These are phyloP conservation scores for Trichosporon inkin DNA, from an alignment of 1,284 basidiomycete genomes.

Conservation along the genomic window DNA sequence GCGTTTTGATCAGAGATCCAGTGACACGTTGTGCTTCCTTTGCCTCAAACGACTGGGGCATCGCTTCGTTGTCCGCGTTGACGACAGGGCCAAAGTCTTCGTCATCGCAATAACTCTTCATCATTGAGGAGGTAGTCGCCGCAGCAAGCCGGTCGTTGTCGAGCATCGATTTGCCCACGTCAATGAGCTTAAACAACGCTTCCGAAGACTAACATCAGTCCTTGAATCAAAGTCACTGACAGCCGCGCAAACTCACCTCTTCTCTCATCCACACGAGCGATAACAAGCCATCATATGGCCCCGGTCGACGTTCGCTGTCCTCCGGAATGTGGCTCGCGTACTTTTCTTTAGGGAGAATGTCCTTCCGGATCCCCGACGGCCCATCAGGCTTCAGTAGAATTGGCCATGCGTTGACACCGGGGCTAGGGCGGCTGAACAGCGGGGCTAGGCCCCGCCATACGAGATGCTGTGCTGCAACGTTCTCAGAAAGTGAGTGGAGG, in stretches of 20 bases:
- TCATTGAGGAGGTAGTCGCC: neutral
- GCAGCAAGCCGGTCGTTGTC: neutral
- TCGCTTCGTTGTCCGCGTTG: constrained; percentile 47
- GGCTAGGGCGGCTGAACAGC: constrained; percentile 50
- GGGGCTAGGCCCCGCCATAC: constrained; percentile 65
- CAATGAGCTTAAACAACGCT: constrained; percentile 6
- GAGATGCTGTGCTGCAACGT: constrained; percentile 38
- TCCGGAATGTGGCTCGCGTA: constrained; percentile 13
- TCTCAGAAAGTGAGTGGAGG: constrained; percentile 17
- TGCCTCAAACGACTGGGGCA: constrained; percentile 37
- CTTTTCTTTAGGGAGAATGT: constrained; percentile 50
- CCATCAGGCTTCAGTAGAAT: constrained; percentile 61
- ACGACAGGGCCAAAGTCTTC: constrained; percentile 66
- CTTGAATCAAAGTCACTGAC: neutral
- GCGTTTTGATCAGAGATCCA: constrained; percentile 22
- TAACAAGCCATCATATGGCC: constrained; percentile 3
- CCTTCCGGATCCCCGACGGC: constrained; percentile 63
- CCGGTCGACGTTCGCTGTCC: neutral
- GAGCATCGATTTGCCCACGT: constrained; percentile 23
- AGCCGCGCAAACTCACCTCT: constrained; percentile 55
- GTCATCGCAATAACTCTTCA: constrained; percentile 46
- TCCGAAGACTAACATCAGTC: constrained; percentile 12
- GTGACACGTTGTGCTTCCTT: constrained; percentile 33
- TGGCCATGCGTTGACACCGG: constrained; percentile 52
- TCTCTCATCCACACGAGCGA: constrained; percentile 57